Percentiles rank a stretch among this genome's conserved stretches.
phyloP scores from a whole-genome alignment of 345 rosid genomes.

The rapeseed (Brassica napus) region DNA sequence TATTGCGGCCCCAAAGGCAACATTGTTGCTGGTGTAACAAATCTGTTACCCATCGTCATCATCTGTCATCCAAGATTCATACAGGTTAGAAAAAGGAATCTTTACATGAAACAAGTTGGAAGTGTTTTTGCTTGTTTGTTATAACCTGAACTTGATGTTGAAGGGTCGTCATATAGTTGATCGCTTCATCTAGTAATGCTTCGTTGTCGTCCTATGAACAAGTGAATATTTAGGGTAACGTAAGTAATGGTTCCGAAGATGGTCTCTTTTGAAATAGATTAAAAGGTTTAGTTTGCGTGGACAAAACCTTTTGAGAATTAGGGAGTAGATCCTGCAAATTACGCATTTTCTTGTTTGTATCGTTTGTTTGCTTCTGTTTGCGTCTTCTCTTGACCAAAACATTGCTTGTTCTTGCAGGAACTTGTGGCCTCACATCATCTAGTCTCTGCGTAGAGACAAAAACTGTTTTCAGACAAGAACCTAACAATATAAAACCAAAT shows the following conservation, averaged over 20 bases:
- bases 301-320: slow-evolving; percentile 56
- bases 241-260: background rate
- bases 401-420: slow-evolving; percentile 25
- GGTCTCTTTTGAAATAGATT: background rate
- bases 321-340: slow-evolving; percentile 69
- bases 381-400: slow-evolving; percentile 22
- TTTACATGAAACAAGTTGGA: background rate
- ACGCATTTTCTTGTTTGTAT: slow-evolving; percentile 72
- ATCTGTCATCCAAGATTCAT: slow-evolving; percentile 20
- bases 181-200: slow-evolving; percentile 66
- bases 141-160: slow-evolving; percentile 75
- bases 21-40: slow-evolving; percentile 43
- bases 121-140: background rate
- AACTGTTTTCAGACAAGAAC: slow-evolving; percentile 15
- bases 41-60: slow-evolving; percentile 51
- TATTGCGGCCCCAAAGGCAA: slow-evolving; percentile 27
- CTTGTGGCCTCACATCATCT: slow-evolving; percentile 11
- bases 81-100: slow-evolving; percentile 19
- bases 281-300: slow-evolving; percentile 1
- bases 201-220: slow-evolving; percentile 56
- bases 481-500: slow-evolving; percentile 9
- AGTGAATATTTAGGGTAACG: background rate
- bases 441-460: slow-evolving; percentile 25
- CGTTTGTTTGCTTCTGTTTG: slow-evolving; percentile 54
- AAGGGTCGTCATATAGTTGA: slow-evolving; percentile 60